Evolutionary conservation across 2,329 filamentous ascomycete species (phyloP).

Genomic region (Colletotrichum sp.): DNA sequence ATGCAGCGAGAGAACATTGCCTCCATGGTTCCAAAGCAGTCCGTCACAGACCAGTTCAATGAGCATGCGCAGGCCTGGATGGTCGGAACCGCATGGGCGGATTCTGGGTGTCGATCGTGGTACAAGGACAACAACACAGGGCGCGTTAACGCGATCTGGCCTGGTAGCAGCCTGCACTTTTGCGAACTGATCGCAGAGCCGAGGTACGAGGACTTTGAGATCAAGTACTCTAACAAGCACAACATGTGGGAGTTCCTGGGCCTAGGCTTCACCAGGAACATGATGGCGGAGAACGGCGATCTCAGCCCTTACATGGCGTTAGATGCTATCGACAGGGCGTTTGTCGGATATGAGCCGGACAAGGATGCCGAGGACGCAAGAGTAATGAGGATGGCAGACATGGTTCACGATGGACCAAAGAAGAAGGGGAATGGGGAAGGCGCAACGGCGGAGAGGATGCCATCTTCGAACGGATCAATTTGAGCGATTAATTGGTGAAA

Average conservation of each 20-base stretch:
- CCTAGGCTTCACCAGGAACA: not conserved
- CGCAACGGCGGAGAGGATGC: not conserved
- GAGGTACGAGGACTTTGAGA: not conserved
- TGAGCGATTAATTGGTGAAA: rapidly evolving
- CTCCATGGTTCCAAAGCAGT: not conserved
- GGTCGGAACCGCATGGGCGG: not conserved
- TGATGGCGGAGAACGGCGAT: not conserved
- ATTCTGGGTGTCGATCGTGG: not conserved
- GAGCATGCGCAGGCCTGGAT: not conserved
- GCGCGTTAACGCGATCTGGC: not conserved
- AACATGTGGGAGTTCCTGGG: not conserved
- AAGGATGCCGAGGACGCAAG: not conserved
- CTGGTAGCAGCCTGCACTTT: not conserved
- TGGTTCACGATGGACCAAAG: not conserved
- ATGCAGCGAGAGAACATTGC: not conserved
- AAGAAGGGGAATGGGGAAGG: rapidly evolving
- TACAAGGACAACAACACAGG: not conserved
- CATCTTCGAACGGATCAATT: not conserved
- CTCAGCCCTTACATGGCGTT: not conserved
- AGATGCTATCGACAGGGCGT: not conserved
- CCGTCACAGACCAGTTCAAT: not conserved
- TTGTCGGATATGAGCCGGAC: not conserved
- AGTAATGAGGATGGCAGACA: not conserved
- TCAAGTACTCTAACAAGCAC: not conserved
- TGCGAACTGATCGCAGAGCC: not conserved